These are phyloP conservation scores for Chlamydomonas incerta DNA, from an alignment of 139 green algal genomes.

Conservation along the genomic window DNA sequence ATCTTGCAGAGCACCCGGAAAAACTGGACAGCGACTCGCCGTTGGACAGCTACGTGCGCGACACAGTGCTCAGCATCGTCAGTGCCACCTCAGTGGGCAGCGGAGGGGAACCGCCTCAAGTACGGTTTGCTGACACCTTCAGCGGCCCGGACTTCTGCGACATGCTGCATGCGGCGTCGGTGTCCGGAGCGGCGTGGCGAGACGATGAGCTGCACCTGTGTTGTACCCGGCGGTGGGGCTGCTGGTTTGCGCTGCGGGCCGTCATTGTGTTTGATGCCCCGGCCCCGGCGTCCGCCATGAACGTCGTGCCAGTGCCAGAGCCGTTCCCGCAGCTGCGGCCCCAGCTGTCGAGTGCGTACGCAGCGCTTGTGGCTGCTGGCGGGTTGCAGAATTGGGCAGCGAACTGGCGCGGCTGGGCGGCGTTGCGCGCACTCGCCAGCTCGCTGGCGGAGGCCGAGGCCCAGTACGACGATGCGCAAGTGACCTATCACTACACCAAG, in stretches of 20 bases:
- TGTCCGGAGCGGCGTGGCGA: neutral
- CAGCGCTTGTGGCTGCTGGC: neutral
- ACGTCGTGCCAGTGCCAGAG: neutral
- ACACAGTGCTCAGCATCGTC: neutral
- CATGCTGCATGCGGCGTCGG: neutral
- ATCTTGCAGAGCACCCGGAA: neutral
- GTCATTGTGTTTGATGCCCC: neutral
- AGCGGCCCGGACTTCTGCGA: constrained; percentile 6
- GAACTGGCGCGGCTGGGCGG: neutral
- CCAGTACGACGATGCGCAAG: neutral
- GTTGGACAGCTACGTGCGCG: neutral
- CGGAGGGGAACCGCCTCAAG: no score
- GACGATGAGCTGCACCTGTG: constrained; percentile 10
- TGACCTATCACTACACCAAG: constrained; percentile 12
- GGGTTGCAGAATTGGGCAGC: neutral
- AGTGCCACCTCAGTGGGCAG: no score
- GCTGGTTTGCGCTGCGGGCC: constrained; percentile 16
- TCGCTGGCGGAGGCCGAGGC: no score
- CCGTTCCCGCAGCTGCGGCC: neutral
- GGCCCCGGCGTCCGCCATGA: no score
- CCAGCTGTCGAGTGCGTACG: neutral
- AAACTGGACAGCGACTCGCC: neutral
- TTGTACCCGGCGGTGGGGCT: neutral
- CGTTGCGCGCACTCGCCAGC: neutral
- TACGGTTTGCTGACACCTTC: neutral